Evolutionary conservation across 192 early-diverging fungal genomes (phyloP), one percentile per base, ranked within the genome.

Genomic region (Coemansia sp.): DNA sequence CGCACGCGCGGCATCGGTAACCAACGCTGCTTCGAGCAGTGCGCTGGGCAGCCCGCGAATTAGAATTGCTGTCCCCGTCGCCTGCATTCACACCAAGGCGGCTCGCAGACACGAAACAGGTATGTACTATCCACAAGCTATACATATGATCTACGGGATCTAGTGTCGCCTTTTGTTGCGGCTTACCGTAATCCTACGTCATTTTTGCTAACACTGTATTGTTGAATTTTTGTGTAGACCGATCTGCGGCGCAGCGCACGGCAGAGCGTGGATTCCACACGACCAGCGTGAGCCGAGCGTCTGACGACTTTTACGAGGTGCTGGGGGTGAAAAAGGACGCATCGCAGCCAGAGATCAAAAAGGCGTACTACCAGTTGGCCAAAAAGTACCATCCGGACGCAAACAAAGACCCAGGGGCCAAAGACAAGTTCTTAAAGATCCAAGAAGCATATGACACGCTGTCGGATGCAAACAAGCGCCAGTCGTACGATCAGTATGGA

Each of bases 381-480:
- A 96, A 97, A 74, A 87, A 97, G 75, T 98, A 90, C 80, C 97
- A 99, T 71, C 97, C 97, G 1, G 97, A 99, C 65, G 96, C 97
- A 15, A 98, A 95, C 87, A 97, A 98, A 69, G 91, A 90, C 32
- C 79, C 88, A 32, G 84, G 83, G 7, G 92, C 97, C 27, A 92
- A 95, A 62, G 97, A 99, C 73, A 94, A 93, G 82, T 99, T 99
- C 83, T 82, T 97, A 9, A 92, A 99, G 79, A 91, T 99, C 66
- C 95, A 99, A 70, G 90, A 95, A 66, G 95, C 97, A 0, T 99
- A 99, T 70, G 94, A 97, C 83, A 91, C 96, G 59, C 77, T 99
- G 4, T 93, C 92, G 0, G 95, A 99, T 60, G 94, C 93, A 49
- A 72, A 86, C 65, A 99, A 99, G 79, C 88, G 93, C 51, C 85